phyloP scores from a whole-genome alignment of 352 stramenopile genomes.

The Globisporangium iwayamae region DNA sequence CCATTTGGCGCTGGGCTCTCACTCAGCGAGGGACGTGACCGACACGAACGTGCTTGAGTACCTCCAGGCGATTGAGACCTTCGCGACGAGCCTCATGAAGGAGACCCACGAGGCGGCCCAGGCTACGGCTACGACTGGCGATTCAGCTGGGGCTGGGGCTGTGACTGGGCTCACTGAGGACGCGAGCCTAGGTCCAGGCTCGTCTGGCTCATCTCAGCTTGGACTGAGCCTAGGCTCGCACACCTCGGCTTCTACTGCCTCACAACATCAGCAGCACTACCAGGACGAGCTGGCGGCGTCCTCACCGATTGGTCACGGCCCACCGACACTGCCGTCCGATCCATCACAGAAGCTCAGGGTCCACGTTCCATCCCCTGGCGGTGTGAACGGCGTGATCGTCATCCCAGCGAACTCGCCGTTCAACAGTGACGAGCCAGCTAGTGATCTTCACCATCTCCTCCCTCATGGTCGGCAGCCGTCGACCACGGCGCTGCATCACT shows the following conservation, averaged over 20 bases:
- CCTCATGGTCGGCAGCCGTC: neutral
- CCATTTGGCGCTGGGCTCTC: slow-evolving; percentile 20
- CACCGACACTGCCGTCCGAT: slow-evolving; percentile 48
- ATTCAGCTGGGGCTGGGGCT: neutral
- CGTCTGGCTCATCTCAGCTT: neutral
- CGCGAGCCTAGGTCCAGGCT: neutral
- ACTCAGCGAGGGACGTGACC: slow-evolving; percentile 44
- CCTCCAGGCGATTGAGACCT: slow-evolving; percentile 74
- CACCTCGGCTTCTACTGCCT: neutral
- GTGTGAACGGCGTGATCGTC: slow-evolving; percentile 54
- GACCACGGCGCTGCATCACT: neutral
- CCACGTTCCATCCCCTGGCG: slow-evolving; percentile 52
- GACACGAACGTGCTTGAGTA: slow-evolving; percentile 74
- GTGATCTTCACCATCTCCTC: neutral
- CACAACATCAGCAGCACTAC: neutral
- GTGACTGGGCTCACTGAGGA: neutral
- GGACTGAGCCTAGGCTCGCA: neutral
- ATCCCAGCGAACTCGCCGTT: slow-evolving; percentile 28
- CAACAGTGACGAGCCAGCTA: neutral
- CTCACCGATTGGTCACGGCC: slow-evolving; percentile 44
- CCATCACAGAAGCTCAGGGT: slow-evolving; percentile 51
- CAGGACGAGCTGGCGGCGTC: slow-evolving; percentile 4
- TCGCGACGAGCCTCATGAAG: slow-evolving; percentile 53
- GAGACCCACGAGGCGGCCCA: slow-evolving; percentile 30
- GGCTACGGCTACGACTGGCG: neutral